Percentiles rank a stretch among this genome's conserved stretches.
phyloP scores from a whole-genome alignment of 176 grass and related monocot genomes.

The Zea luxurians region DNA sequence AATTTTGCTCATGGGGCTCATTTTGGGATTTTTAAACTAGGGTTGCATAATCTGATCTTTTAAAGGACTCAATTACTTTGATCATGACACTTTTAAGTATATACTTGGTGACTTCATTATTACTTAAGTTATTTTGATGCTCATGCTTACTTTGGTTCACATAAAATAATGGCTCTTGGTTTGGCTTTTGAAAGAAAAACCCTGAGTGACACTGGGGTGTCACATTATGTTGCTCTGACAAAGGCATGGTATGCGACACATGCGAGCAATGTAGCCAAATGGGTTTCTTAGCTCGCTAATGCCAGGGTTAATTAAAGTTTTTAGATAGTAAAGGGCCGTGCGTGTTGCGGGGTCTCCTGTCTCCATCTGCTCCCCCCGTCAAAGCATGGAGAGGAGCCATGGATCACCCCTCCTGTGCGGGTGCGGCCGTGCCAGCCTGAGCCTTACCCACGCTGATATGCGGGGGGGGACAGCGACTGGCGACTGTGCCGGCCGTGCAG shows the following conservation, averaged over 20 bases:
- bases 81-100: too few species aligned
- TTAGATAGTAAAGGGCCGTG: background rate
- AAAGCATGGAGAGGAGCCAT: background rate
- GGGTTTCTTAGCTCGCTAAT: background rate
- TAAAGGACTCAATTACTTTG: too few species aligned
- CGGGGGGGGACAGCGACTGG: background rate
- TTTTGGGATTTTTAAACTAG: too few species aligned
- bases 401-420: background rate
- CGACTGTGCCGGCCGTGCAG: background rate
- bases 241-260: background rate
- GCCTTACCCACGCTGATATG: background rate
- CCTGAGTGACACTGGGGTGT: too few species aligned
- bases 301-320: background rate
- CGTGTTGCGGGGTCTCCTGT: background rate
- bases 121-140: too few species aligned
- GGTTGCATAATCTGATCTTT: too few species aligned
- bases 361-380: background rate
- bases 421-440: too few species aligned
- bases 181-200: too few species aligned
- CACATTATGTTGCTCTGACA: background rate
- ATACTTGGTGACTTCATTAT: too few species aligned
- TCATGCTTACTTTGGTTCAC: too few species aligned
- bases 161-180: too few species aligned
- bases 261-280: background rate
- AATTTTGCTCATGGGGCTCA: too few species aligned